Base-by-base conservation (phyloP, 805 yeast genomes). In the Ogataea methanolica region DNA sequence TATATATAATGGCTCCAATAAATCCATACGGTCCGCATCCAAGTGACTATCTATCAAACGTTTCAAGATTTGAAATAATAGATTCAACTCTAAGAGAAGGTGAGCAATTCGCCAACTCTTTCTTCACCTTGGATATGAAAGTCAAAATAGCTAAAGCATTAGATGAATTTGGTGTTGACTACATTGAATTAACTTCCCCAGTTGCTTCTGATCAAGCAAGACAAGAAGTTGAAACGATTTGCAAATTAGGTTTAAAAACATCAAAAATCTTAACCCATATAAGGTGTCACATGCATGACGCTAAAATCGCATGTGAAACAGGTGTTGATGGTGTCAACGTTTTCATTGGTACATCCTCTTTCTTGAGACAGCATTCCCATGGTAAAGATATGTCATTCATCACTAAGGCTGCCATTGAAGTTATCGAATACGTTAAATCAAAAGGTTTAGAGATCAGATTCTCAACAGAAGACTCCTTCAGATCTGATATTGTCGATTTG, bases 281-380 rank as follows among this genome's bases (percentile, higher is more conserved):
- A 49, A 73, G 82, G 68, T 78, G 83, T 65, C 81, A 77, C 59
- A 78, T 78, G 82, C 78, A 75, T 50, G 83, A 78, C 58, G 83
- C 82, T 44, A 70, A 72, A 61, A 76, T 76, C 40, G 83, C 83
- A 1, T 82, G 77, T 22, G 82, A 78, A 56, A 78, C 82, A 23
- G 83, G 83, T 60, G 82, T 78, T 48, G 83, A 78, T 56, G 83
- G 83, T 58, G 82, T 78, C 45, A 80, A 78, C 61, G 80, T 78
- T 37, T 80, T 78, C 49, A 78, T 78, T 61, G 83, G 83, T 52
- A 78, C 83, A 11, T 77, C 82, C 4, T 79, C 74, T 55, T 78
- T 77, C 55, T 65, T 78, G 55, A 74, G 82, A 70, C 71, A 76
- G 58, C 77, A 74, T 58, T 72, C 79, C 36, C 82, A 78, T 61